These are phyloP conservation scores for Paulownia fortunei DNA, from an alignment of 257 asterid species.

Conservation along the genomic window DNA sequence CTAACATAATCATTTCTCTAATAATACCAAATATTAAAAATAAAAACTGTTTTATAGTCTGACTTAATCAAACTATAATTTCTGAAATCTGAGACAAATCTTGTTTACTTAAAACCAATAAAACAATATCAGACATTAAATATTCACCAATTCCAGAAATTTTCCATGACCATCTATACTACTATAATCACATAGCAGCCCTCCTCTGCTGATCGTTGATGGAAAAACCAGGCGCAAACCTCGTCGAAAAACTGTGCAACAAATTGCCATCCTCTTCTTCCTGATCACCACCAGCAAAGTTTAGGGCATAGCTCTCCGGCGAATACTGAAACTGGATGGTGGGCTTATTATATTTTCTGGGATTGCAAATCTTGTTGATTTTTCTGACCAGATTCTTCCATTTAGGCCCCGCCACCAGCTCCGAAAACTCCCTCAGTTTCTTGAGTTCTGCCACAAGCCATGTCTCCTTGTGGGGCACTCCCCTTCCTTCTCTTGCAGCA, in stretches of 20 bases:
- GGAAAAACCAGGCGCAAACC: slow-evolving; percentile 47
- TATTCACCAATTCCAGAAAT: neutral
- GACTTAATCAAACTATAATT: too few relatives aligned
- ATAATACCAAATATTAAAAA: too few relatives aligned
- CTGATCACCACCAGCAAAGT: slow-evolving; percentile 59
- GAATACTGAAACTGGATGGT: slow-evolving; percentile 49
- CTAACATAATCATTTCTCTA: too few relatives aligned
- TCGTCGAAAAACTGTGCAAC: slow-evolving; percentile 54
- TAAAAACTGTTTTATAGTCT: too few relatives aligned
- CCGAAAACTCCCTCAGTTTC: slow-evolving; percentile 47
- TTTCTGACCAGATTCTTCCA: slow-evolving; percentile 58
- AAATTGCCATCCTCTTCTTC: slow-evolving; percentile 44
- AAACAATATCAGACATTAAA: neutral
- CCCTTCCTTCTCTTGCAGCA: slow-evolving; percentile 31
- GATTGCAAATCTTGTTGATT: slow-evolving; percentile 38
- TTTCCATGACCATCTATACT: neutral
- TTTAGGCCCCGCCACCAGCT: slow-evolving; percentile 55
- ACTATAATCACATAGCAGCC: slow-evolving; percentile 31
- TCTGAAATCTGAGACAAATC: too few relatives aligned
- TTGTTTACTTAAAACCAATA: neutral
- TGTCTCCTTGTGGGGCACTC: slow-evolving; percentile 11
- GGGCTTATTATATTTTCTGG: slow-evolving; percentile 19
- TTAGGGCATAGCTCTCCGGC: slow-evolving; percentile 72
- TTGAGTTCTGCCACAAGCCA: slow-evolving; percentile 32
- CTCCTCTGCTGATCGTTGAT: slow-evolving; percentile 42